A percentile compares a stretch with the other conserved stretches of the same genome.
phyloP scores from a whole-genome alignment of 2,329 filamentous ascomycete species.

The Xylariaceae sp. region DNA sequence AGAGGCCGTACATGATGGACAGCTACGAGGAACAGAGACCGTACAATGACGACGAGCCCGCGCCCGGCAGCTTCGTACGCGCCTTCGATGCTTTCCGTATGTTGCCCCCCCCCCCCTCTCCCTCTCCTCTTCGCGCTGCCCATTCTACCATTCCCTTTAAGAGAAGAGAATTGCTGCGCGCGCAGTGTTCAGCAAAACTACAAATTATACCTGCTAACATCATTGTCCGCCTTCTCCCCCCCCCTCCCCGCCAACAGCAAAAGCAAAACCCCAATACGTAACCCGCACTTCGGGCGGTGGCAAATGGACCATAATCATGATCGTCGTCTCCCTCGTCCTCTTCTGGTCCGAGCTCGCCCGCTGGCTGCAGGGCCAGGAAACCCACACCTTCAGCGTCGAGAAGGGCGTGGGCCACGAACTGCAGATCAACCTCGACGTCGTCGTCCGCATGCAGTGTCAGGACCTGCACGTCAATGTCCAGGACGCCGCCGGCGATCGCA shows the following conservation, averaged over 20 bases:
- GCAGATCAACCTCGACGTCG: constrained; percentile 94
- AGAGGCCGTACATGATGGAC: constrained; percentile 68
- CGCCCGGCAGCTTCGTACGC: constrained; percentile 61
- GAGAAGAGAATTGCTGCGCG: too few relatives aligned
- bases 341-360: constrained; percentile 69
- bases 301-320: constrained; percentile 85
- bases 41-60: constrained; percentile 73
- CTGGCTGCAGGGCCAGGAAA: constrained; percentile 81
- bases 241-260: constrained; percentile 52
- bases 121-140: too few relatives aligned
- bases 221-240: too few relatives aligned
- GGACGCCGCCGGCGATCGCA: constrained; percentile 87
- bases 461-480: constrained; percentile 96
- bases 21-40: constrained; percentile 62
- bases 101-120: constrained; percentile 30
- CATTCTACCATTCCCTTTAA: too few relatives aligned
- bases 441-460: constrained; percentile 79
- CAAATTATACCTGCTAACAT: too few relatives aligned
- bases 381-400: constrained; percentile 88
- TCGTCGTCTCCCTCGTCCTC: constrained; percentile 67
- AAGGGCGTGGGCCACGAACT: constrained; percentile 81
- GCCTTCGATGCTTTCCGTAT: constrained; percentile 97
- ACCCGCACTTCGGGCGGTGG: constrained; percentile 79
- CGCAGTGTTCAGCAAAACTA: too few relatives aligned
- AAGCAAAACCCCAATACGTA: constrained; percentile 91